These are phyloP conservation scores for Amylostereum areolatum DNA, from an alignment of 1,284 basidiomycete genomes.

Conservation along the genomic window DNA sequence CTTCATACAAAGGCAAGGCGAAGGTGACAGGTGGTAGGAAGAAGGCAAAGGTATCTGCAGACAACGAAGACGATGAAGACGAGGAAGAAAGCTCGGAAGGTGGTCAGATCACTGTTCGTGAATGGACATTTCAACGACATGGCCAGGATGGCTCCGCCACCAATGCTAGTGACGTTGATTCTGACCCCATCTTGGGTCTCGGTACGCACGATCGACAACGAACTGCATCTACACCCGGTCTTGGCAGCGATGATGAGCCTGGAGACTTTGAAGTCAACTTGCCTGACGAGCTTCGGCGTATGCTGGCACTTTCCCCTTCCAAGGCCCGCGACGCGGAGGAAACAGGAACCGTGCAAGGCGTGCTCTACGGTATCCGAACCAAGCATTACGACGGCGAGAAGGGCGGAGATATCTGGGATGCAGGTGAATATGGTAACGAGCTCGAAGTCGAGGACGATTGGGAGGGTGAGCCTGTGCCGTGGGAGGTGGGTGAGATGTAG, in stretches of 20 bases:
- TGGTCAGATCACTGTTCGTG: constrained; percentile 23
- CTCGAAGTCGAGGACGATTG: constrained; percentile 64
- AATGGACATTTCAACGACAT: constrained; percentile 19
- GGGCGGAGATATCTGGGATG: constrained; percentile 72
- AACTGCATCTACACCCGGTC: constrained; percentile 2
- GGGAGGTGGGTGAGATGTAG: constrained; percentile 70
- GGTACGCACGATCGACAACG: constrained; percentile 6
- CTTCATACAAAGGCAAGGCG: constrained; percentile 31
- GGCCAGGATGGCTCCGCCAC: neutral
- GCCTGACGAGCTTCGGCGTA: constrained; percentile 56
- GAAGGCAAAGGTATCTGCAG: constrained; percentile 29
- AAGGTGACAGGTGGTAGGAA: constrained; percentile 34
- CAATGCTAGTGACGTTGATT: constrained; percentile 2
- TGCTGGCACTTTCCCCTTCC: constrained; percentile 52
- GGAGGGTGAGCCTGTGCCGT: constrained; percentile 75
- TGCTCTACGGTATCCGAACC: constrained; percentile 54
- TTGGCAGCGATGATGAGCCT: constrained; percentile 15
- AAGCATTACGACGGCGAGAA: constrained; percentile 52
- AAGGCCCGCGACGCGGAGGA: constrained; percentile 37
- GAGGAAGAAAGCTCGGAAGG: constrained; percentile 25
- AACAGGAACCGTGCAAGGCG: constrained; percentile 47
- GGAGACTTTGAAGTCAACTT: constrained; percentile 48
- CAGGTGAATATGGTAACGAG: constrained; percentile 46
- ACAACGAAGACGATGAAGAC: constrained; percentile 27
- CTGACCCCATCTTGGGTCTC: constrained; percentile 8